Evolutionary conservation across 2,329 filamentous ascomycete species (phyloP).

Genomic region (Dactylellina parvicollis): DNA sequence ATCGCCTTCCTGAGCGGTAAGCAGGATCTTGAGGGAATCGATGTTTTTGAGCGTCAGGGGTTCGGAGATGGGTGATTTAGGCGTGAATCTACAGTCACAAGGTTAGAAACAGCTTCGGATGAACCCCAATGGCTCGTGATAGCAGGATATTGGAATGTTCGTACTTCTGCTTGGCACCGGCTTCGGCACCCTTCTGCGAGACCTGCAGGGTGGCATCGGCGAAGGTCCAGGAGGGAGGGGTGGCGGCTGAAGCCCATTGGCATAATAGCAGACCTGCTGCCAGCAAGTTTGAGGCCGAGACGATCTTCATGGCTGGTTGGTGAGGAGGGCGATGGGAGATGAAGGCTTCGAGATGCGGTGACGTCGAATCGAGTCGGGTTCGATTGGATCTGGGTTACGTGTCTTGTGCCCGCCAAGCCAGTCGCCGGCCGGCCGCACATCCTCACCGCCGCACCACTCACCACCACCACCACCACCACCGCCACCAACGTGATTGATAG

Average conservation of each 20-base stretch:
- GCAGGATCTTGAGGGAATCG: conserved; percentile 80
- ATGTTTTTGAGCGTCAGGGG: conserved; percentile 72
- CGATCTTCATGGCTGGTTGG: conserved; percentile 30
- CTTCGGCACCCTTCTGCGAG: conserved; percentile 45
- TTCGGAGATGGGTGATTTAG: conserved; percentile 70
- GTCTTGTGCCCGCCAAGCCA: conserved; percentile 33
- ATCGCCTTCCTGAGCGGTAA: conserved; percentile 82
- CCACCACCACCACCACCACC: background rate
- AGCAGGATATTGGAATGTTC: background rate
- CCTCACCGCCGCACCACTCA: conserved; percentile 1
- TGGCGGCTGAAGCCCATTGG: conserved; percentile 28
- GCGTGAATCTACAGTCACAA: conserved; percentile 66
- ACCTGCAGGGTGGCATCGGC: conserved; percentile 43
- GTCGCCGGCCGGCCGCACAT: too few species aligned
- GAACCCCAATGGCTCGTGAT: conserved; percentile 1
- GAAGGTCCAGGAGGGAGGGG: conserved; percentile 29
- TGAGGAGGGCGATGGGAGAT: conserved; percentile 6
- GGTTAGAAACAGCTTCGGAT: background rate
- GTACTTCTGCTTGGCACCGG: conserved; percentile 37
- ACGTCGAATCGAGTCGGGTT: conserved; percentile 1
- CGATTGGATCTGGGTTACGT: conserved; percentile 32
- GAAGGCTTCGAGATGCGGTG: conserved; percentile 25
- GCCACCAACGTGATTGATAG: too few species aligned
- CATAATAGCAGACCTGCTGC: conserved; percentile 51
- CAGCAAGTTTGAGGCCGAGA: conserved; percentile 26